Base-by-base conservation (phyloP, 192 early-diverging fungal genomes). In the Linnemannia hyalina region DNA sequence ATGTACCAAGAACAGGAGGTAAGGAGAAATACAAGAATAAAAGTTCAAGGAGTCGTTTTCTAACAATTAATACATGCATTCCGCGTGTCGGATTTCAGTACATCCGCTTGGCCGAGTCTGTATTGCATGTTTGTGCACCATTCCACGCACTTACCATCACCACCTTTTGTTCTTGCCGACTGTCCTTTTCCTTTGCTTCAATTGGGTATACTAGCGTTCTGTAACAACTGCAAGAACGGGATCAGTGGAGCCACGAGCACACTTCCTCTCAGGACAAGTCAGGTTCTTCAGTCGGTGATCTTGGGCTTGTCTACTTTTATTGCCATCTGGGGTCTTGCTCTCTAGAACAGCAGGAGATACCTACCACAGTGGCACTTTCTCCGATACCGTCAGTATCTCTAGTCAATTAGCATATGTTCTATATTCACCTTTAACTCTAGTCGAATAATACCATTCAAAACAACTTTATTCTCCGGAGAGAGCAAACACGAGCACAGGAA, bases 1-100 rank as follows among this genome's bases (percentile, higher is more conserved):
- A 82, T 57, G 54, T 77, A 16, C 81, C 81, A 65, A 82, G 81
- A 23, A 82, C 75, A 38, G 81, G 75, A 77, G 81, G 81, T 82
- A 73, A 46, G 69, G 49, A 52, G 1, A 52, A 20, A 69, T 29
- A 32, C 22, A 65, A 60, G n/a, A 63, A 60, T 29, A 60, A 65
- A 32, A 65, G 60, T 65, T 65, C 60, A 65, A 65, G 60, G 60
- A 65, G 60, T 60, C n/a, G 29, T 65, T 15, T 15, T 4, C n/a
- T 32, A 13, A 29, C 11, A 13, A 15, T 32, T 65, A 65, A 52
- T 52, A 46, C 44, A 52, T 52, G 49, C 60, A 65, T 65, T 65
- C 60, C 60, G 60, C 60, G 26, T 29, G 5, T 52, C 49, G 18
- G 11, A 13, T 65, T 15, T 26, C 2, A 57, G n/a, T 26, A 32